Percentiles rank a stretch among this genome's conserved stretches.
These are phyloP conservation scores for Trichoderma simmonsii DNA, from an alignment of 2,329 filamentous ascomycete genomes.

Conservation along the genomic window DNA sequence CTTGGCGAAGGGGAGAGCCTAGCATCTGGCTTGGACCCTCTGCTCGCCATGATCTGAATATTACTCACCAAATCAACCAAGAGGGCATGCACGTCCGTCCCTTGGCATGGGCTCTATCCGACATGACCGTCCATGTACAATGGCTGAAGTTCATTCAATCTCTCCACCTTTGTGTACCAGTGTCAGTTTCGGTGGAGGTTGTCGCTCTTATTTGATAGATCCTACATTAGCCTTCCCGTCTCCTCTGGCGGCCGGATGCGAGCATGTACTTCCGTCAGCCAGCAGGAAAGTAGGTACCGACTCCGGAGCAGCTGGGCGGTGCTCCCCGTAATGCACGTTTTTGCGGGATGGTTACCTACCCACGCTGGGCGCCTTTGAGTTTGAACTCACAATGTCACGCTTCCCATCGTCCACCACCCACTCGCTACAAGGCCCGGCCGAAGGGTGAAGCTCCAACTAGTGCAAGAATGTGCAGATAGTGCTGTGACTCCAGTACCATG, in stretches of 20 bases:
- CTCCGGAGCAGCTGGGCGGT: slow-evolving; percentile 11
- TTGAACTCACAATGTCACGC: neutral
- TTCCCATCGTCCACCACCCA: neutral
- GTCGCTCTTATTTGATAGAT: slow-evolving; percentile 26
- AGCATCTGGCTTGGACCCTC: neutral
- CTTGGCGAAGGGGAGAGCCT: neutral
- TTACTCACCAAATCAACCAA: neutral
- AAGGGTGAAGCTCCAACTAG: neutral
- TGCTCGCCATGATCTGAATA: neutral
- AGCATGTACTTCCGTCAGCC: slow-evolving; percentile 24
- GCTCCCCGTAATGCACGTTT: slow-evolving; percentile 8
- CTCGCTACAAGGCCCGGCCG: neutral
- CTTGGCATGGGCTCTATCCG: neutral
- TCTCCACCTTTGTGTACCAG: slow-evolving; percentile 27
- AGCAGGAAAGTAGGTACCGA: slow-evolving; percentile 15
- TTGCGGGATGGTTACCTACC: slow-evolving; percentile 2
- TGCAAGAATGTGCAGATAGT: neutral
- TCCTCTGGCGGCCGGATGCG: slow-evolving; percentile 25
- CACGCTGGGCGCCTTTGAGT: neutral
- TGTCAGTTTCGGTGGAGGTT: slow-evolving; percentile 27
- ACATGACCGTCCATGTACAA: neutral
- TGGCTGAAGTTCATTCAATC: slow-evolving; percentile 19
- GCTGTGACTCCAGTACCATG: neutral
- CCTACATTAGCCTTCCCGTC: slow-evolving; percentile 37
- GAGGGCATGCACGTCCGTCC: neutral